Evolutionary conservation across 257 asterid genomes (phyloP).

Genomic region (Coffea eugenioides): DNA sequence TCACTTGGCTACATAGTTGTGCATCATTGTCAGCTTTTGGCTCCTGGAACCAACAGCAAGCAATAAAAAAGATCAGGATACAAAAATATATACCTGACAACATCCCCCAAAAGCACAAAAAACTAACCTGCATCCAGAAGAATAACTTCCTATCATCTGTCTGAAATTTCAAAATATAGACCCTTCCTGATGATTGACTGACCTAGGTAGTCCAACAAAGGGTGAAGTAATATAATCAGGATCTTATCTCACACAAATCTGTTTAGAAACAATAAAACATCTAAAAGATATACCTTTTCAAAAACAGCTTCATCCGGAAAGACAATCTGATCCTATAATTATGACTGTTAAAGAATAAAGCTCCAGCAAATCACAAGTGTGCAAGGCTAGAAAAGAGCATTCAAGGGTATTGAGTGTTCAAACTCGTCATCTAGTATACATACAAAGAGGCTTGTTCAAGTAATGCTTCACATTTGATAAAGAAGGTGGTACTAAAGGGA

Average conservation of each 20-base stretch:
- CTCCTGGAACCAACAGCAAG: constrained; percentile 64
- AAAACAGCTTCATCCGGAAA: constrained; percentile 89
- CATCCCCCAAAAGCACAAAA: neutral
- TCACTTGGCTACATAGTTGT: constrained; percentile 64
- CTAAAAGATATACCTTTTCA: constrained; percentile 55
- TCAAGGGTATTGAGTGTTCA: neutral
- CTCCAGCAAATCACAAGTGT: constrained; percentile 10
- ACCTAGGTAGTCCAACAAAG: constrained; percentile 47
- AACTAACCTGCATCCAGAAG: constrained; percentile 93
- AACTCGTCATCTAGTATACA: neutral
- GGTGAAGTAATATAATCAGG: constrained; percentile 15
- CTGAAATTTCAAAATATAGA: constrained; percentile 77
- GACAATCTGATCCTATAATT: constrained; percentile 79
- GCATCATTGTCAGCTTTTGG: constrained; percentile 68
- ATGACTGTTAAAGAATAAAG: constrained; percentile 48
- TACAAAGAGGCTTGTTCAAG: neutral
- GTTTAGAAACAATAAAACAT: neutral
- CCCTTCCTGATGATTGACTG: constrained; percentile 89
- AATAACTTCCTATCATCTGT: constrained; percentile 88
- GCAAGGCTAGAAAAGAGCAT: constrained; percentile 8
- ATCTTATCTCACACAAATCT: neutral
- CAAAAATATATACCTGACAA: neutral
- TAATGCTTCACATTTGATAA: neutral
- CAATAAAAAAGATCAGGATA: constrained; percentile 20
- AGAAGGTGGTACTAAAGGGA: too few species aligned